Evolutionary conservation across 306 rosid genomes (phyloP), one percentile per base, ranked within the genome.

Genomic region (Lotus japonicus): DNA sequence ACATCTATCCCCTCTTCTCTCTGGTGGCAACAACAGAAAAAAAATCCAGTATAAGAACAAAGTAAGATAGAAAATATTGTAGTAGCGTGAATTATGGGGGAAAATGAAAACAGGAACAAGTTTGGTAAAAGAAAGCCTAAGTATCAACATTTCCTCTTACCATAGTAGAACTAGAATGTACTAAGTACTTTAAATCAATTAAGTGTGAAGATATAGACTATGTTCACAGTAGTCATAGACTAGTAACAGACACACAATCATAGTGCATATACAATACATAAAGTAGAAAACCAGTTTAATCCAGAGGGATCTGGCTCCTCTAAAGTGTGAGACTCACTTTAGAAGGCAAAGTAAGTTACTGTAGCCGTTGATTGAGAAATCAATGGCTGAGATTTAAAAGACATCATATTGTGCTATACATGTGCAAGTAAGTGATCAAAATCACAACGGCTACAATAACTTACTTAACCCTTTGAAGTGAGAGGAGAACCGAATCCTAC

Each of bases 1-100:
- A 79, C 82, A 72, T 86, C 97, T 79, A 88, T 77, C 73, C 84
- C 92, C 66, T 86, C 91, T 77, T 88, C 92, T 57, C 78, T 82
- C 89, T 87, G 68, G 33, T 69, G 39, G 55, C 51, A 42, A 54
- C 51, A 68, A 68, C 58, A 76, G 36, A 74, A 13, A 74, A n/a
- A 68, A 55, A 59, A 74, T 31, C n/a, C 23, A 54, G 8, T 11
- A 52, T 51, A 4, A 74, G 73, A 43, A 62, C 16, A 36, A 45
- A 51, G 43, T 53, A 26, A 28, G 19, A 7, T 6, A 23, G 31
- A 68, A 72, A 23, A 36, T 70, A 28, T 48, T 48, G 43, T 28
- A 70, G 67, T n/a, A 54, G 41, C 58, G 55, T 11, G n/a, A 70
- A 52, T 43, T 15, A 65, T 21, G 41, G 51, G 43, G 12, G 11